These are phyloP conservation scores for Ogataea sp. DNA, from an alignment of 805 yeast genomes.

Conservation along the genomic window DNA sequence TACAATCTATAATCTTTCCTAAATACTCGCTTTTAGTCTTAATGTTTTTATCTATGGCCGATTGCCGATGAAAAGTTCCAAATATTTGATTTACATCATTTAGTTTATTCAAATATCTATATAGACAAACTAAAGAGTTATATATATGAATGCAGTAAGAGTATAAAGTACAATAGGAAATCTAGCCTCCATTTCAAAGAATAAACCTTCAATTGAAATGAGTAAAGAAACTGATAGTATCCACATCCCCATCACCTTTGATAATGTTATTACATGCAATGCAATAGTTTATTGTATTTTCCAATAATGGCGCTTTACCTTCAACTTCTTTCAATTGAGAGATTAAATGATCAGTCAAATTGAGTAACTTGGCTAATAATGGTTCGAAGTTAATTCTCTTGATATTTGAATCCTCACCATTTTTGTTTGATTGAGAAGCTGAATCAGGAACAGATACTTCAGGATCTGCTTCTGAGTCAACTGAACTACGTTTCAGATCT, in stretches of 20 bases:
- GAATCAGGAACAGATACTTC: neutral
- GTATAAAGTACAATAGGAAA: neutral
- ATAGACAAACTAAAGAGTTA: too few relatives aligned
- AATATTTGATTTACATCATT: too few relatives aligned
- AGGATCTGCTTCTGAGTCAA: too few relatives aligned
- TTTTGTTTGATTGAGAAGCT: neutral
- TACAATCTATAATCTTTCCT: too few relatives aligned
- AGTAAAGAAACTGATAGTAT: neutral
- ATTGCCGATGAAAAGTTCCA: too few relatives aligned
- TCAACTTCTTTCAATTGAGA: neutral
- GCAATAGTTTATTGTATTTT: neutral
- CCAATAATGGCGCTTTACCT: neutral
- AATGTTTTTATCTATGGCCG: too few relatives aligned
- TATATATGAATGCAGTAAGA: neutral
- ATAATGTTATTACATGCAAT: neutral
- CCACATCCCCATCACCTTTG: neutral
- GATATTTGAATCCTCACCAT: too few relatives aligned
- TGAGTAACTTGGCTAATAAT: neutral
- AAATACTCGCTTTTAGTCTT: too few relatives aligned
- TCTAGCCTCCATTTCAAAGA: too few relatives aligned
- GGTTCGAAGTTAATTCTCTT: too few relatives aligned
- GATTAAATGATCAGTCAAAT: neutral
- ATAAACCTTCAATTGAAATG: neutral
- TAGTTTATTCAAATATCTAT: too few relatives aligned
- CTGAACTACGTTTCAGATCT: too few relatives aligned